A percentile compares a stretch with the other conserved stretches of the same genome.
Conservation (phyloP, 495 filamentous ascomycete species). For the Aeminium ludgeri region DNA sequence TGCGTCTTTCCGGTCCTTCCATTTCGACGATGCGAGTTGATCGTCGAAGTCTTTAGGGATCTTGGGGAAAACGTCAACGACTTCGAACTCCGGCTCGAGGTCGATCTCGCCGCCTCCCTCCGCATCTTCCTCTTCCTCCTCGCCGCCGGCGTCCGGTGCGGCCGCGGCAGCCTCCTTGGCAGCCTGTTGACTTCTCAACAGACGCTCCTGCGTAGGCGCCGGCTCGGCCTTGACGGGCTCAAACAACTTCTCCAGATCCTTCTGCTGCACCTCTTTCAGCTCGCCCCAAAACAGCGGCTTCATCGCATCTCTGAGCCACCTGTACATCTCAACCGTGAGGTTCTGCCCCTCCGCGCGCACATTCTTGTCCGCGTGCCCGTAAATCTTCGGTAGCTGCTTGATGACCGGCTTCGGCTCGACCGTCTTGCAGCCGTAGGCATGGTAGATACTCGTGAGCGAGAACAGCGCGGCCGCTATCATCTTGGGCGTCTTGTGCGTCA, state of each 20-base stretch:
- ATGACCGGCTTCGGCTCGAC: conserved; percentile 92
- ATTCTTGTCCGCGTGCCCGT: conserved; percentile 95
- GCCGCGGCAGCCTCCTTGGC: conserved; percentile 51
- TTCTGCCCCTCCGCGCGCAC: conserved; percentile 88
- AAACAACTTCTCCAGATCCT: conserved; percentile 85
- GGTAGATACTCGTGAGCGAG: conserved; percentile 66
- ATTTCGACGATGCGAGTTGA: conserved; percentile 72
- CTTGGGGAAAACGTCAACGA: conserved; percentile 74
- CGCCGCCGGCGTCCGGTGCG: conserved; percentile 36
- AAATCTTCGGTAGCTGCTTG: conserved; percentile 77
- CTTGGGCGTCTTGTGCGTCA: conserved; percentile 89
- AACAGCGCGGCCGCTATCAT: conserved; percentile 70
- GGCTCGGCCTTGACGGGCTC: conserved; percentile 82
- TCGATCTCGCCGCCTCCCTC: conserved; percentile 69
- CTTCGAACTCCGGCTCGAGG: conserved; percentile 52
- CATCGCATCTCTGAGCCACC: conserved; percentile 95
- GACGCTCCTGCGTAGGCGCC: conserved; percentile 71
- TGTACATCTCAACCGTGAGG: conserved; percentile 82
- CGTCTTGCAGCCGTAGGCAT: conserved; percentile 89
- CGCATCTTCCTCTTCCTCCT: conserved; percentile 30
- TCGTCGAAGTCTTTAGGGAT: conserved; percentile 69
- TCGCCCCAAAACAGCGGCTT: conserved; percentile 96
- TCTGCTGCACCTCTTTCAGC: conserved; percentile 87
- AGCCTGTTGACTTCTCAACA: conserved; percentile 80
- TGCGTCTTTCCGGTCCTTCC: conserved; percentile 96